phyloP scores from a whole-genome alignment of 306 rosid genomes.

The Calophaca sinica region DNA sequence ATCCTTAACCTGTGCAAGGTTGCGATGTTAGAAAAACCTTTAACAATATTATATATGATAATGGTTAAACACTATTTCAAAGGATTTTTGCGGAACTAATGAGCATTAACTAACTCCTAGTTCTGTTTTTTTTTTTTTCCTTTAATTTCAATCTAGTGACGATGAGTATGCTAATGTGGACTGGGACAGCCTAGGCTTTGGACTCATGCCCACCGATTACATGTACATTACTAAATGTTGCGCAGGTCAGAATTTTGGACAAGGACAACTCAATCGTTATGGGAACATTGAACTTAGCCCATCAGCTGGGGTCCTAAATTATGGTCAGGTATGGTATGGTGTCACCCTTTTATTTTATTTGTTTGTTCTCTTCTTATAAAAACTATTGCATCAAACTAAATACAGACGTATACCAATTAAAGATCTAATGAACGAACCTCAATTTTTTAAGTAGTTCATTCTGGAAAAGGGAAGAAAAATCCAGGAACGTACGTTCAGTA shows the following conservation, averaged over 20 bases:
- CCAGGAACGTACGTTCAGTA: no score
- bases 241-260: slow-evolving; percentile 54
- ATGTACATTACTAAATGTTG: slow-evolving; percentile 69
- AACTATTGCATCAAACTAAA: background rate
- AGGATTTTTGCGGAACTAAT: background rate
- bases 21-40: no score
- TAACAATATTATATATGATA: no score
- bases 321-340: slow-evolving; percentile 74
- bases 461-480: no score
- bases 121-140: background rate
- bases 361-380: background rate
- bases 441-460: no score
- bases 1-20: no score
- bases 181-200: slow-evolving; percentile 88
- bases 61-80: no score
- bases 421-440: no score
- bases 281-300: slow-evolving; percentile 82
- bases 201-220: slow-evolving; percentile 72
- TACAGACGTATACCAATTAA: background rate
- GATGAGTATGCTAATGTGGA: slow-evolving; percentile 67
- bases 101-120: background rate
- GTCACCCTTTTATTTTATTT: background rate
- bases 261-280: slow-evolving; percentile 65
- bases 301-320: slow-evolving; percentile 84
- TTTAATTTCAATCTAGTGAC: slow-evolving; percentile 34